Base-by-base conservation (phyloP, 345 rosid genomes). In the Euclidium syriacum region DNA sequence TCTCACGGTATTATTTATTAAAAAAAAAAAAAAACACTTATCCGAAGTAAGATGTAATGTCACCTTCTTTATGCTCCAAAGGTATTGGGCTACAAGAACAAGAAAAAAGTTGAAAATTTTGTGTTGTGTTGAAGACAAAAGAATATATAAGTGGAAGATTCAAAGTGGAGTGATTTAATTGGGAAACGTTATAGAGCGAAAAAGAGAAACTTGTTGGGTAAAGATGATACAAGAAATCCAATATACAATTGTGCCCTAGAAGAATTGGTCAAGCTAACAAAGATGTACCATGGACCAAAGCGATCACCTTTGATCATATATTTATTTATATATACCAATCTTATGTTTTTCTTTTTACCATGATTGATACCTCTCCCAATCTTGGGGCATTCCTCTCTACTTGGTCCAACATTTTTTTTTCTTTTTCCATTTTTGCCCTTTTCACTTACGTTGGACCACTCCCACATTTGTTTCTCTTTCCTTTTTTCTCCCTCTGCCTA, bases 361-460 rank as follows among this genome's bases (percentile, higher is more conserved):
- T 62, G 50, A 62, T 70, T 64, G 81, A 83, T 76, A 78, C 85
- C 77, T 74, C 82, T 41, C 83, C 83, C 78, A 69, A 51, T 55
- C 52, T 68, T 66, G 72, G 69, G 77, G 83, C 83, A 76, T 83
- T 74, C 82, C 50, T 61, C 50, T 61, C 62, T 56, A 14, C 48
- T 62, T 65, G 64, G 62, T 48, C 60, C 70, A 52, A 47, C 40
- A 3, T 4, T 18, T 38, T 74, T 51, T 7, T 49, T 14, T 27
- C 14, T 16, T 44, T 66, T 41, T 1, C 48, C 65, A 57, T 42
- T 51, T 36, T 18, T 55, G 29, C 63, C 52, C 48, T 39, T 52
- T 61, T 62, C 60, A 19, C 63, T 27, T 52, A 66, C 29, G 5
- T 59, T 61, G 73, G 73, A 68, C 62, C 65, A 48, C 54, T 54